These are phyloP conservation scores for Daldinia caldariorum DNA, from an alignment of 495 filamentous ascomycete species.

Conservation along the genomic window DNA sequence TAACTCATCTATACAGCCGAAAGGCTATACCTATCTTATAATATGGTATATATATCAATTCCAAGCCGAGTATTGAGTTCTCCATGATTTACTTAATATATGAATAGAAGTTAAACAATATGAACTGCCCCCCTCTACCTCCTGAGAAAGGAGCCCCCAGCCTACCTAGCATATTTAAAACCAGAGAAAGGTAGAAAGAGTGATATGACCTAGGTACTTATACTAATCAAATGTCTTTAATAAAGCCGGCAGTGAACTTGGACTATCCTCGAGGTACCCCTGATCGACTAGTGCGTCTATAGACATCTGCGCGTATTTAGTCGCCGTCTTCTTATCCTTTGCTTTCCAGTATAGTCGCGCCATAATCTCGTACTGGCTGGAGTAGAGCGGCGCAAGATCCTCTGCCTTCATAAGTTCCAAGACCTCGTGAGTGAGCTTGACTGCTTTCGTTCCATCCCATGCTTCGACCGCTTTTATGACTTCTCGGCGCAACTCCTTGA, in stretches of 20 bases:
- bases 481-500: slow-evolving; percentile 46
- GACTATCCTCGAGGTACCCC: slow-evolving; percentile 38
- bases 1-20: neutral
- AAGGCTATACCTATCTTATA: neutral
- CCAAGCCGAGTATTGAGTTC: neutral
- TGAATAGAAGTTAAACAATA: neutral
- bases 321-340: slow-evolving; percentile 49
- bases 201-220: neutral
- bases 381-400: slow-evolving; percentile 48
- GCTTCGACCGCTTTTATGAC: slow-evolving; percentile 48
- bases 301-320: slow-evolving; percentile 51
- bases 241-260: slow-evolving; percentile 18
- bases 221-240: slow-evolving; percentile 31
- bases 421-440: slow-evolving; percentile 47
- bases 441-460: slow-evolving; percentile 50
- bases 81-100: neutral
- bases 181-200: neutral
- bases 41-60: neutral
- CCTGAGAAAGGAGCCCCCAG: neutral
- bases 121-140: neutral
- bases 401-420: slow-evolving; percentile 48
- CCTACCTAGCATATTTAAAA: neutral
- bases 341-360: slow-evolving; percentile 53
- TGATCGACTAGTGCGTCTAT: slow-evolving; percentile 49
- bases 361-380: slow-evolving; percentile 55